These are phyloP conservation scores for Cytospora schulzeri DNA, from an alignment of 2,329 filamentous ascomycete genomes.

Conservation along the genomic window DNA sequence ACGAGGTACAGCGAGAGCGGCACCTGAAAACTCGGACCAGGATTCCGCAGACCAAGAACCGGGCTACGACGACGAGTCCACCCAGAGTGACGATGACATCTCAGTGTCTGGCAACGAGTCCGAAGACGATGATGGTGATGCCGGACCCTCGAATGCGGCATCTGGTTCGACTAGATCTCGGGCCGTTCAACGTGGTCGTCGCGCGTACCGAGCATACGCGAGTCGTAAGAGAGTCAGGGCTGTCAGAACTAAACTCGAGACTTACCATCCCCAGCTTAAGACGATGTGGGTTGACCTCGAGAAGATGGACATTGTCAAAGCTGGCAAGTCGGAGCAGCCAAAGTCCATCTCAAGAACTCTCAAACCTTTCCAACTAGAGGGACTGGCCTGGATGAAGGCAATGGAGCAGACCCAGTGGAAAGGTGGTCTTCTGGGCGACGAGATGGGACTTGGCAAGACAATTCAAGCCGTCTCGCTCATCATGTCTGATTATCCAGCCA, in stretches of 20 bases:
- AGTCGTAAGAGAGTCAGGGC: conserved; percentile 37
- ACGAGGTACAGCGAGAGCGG: not conserved
- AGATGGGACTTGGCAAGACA: conserved; percentile 99
- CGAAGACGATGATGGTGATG: conserved; percentile 40
- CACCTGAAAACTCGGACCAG: not conserved
- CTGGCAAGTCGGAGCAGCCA: conserved; percentile 69
- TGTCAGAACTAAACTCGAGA: conserved; percentile 70
- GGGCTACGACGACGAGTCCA: too few relatives aligned
- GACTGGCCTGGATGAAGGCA: conserved; percentile 88
- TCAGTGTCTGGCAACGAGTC: conserved; percentile 12
- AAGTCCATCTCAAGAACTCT: conserved; percentile 76
- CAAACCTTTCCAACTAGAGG: conserved; percentile 92
- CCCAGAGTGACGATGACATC: conserved; percentile 1
- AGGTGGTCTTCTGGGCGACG: conserved; percentile 89
- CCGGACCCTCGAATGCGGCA: conserved; percentile 28
- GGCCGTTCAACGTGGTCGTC: conserved; percentile 34
- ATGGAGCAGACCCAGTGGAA: conserved; percentile 87
- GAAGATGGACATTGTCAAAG: conserved; percentile 66
- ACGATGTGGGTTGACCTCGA: conserved; percentile 85
- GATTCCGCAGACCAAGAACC: not conserved
- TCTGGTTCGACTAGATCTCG: conserved; percentile 13
- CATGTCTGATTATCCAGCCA: conserved; percentile 93
- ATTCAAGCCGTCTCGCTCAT: conserved; percentile 97
- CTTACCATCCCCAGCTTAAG: conserved; percentile 73
- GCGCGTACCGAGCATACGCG: conserved; percentile 37